These are phyloP conservation scores for Pythium brachiatum DNA, from an alignment of 352 stramenopile species.

Conservation along the genomic window DNA sequence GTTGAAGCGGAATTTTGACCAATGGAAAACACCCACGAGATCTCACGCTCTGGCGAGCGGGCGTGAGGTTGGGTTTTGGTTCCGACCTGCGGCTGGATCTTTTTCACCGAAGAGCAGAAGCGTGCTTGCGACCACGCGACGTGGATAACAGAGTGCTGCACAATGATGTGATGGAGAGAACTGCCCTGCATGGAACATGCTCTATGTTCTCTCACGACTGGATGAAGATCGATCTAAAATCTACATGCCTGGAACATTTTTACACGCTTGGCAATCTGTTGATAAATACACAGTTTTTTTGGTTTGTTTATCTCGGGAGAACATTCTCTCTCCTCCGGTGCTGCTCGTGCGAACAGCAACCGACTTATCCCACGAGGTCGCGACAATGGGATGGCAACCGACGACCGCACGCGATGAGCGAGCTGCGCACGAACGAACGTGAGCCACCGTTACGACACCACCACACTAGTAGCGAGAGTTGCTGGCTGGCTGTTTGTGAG, in stretches of 20 bases:
- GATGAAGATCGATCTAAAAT: background rate
- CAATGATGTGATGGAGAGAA: no score
- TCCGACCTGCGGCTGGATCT: slow-evolving; percentile 18
- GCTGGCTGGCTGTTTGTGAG: background rate
- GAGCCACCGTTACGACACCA: background rate
- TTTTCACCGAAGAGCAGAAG: slow-evolving; percentile 14
- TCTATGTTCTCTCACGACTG: background rate
- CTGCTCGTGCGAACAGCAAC: background rate
- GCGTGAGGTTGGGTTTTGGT: slow-evolving; percentile 3
- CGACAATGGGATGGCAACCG: background rate
- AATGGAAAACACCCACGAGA: slow-evolving; percentile 13
- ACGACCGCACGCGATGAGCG: background rate
- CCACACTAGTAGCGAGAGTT: background rate
- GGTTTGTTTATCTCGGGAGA: slow-evolving; percentile 9
- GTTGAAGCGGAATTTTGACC: slow-evolving; percentile 17
- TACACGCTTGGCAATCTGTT: no score
- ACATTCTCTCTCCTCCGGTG: background rate
- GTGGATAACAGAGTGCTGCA: background rate
- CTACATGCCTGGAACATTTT: background rate
- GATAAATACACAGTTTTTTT: slow-evolving; percentile 25
- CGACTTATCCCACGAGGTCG: slow-evolving; percentile 5
- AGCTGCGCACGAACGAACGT: background rate
- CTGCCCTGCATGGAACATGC: no score
- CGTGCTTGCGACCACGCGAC: slow-evolving; percentile 14
- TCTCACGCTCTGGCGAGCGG: slow-evolving; percentile 17